Base-by-base conservation (phyloP, 371 early-diverging fungal genomes). In the Mortierella polycephala region DNA sequence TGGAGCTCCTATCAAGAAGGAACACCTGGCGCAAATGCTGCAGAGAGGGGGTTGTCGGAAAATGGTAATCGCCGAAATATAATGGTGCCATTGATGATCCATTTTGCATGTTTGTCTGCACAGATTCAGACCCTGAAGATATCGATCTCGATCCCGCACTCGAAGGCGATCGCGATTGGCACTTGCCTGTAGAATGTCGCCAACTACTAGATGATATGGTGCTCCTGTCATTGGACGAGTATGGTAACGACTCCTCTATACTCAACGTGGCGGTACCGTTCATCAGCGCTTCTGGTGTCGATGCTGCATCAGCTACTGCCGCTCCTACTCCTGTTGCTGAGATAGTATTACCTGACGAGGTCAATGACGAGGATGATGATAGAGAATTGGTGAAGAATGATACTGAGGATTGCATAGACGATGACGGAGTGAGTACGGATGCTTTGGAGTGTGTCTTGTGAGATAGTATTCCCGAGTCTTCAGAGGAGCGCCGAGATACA, bases 1-100 rank as follows among this genome's bases (percentile, higher is more conserved):
- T 80, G 7, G 81, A 80, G 40, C 67, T 80, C 67, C 74, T 80
- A 66, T 80, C 81, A 30, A 80, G 67, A 21, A 55, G 54, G 30
- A 69, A 70, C 20, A 74, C 66, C 5, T 80, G 81, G 0, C 53
- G 62, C 13, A 80, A 54, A 53, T 80, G 74, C 37, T 42, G 67
- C 20, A 80, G 37, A 5, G 81, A 66, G 7, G 81, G 81, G 54
- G 66, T 55, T 49, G 73, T 70, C 6, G 81, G 81, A 47, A 80
- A 74, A 2, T 53, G 58, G 23, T 80, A 74, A 55, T 80, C 81
- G 21, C 81, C 81, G 64, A 80, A 73, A 30, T 55, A 66, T 8
- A 80, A 45, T 10, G 74, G 74, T 1, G 66, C 53, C 54, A 46
- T 49, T 7, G 73, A 66, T 5, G 37, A 58, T 1, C 16, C 13